phyloP scores from a whole-genome alignment of 2,329 filamentous ascomycete genomes.

The Sphaerostilbella broomeana region DNA sequence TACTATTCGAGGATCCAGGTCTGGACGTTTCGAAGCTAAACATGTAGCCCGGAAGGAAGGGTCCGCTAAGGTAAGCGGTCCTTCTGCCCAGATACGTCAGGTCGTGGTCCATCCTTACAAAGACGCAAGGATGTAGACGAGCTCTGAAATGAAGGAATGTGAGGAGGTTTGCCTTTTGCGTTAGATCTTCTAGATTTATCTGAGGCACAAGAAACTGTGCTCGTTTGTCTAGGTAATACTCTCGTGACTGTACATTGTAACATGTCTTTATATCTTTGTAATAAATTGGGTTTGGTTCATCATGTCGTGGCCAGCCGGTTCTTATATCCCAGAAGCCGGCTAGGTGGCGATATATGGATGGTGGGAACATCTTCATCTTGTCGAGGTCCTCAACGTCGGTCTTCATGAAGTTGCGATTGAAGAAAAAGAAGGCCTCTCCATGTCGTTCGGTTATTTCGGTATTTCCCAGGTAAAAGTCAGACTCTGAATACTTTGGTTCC shows the following conservation, averaged over 20 bases:
- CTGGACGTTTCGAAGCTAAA: constrained; percentile 5
- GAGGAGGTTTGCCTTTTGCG: constrained; percentile 15
- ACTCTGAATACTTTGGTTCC: not conserved
- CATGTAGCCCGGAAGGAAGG: constrained; percentile 5
- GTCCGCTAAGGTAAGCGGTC: constrained; percentile 15
- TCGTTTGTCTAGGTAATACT: not conserved
- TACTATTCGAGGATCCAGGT: no score
- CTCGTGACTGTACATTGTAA: not conserved
- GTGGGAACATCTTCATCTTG: not conserved
- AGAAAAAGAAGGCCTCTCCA: not conserved
- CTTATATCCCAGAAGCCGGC: no score
- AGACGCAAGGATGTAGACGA: constrained; percentile 11
- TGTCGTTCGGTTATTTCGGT: not conserved
- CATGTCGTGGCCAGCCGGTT: not conserved
- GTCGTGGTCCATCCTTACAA: constrained; percentile 14
- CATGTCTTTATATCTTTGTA: not conserved
- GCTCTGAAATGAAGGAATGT: constrained; percentile 19
- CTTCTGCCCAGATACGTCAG: constrained; percentile 17
- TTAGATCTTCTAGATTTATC: constrained; percentile 18
- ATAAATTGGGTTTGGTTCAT: not conserved
- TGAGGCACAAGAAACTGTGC: constrained; percentile 18
- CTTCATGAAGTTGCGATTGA: not conserved
- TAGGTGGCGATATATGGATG: not conserved
- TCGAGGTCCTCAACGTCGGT: no score
- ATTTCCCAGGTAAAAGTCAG: not conserved